Evolutionary conservation across 768 basidiomycete genomes (phyloP).

Genomic region (Lentinula raphanica): DNA sequence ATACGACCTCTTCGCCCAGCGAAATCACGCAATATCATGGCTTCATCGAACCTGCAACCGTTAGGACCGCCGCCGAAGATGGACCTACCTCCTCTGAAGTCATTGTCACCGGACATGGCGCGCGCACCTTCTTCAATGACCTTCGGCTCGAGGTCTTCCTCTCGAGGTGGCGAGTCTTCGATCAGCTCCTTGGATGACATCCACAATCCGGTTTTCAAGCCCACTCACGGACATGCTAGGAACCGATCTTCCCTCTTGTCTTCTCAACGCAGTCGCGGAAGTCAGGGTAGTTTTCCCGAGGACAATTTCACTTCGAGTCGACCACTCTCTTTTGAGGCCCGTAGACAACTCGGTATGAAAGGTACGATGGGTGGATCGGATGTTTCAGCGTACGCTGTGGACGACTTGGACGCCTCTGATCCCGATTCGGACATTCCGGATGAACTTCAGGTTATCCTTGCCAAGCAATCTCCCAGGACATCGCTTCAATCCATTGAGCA

Average conservation of each 20-base stretch:
- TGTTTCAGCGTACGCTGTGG: conserved; percentile 37
- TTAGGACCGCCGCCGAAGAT: conserved; percentile 6
- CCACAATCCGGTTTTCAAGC: conserved; percentile 32
- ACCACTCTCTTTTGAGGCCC: conserved; percentile 44
- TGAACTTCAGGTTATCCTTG: conserved; percentile 63
- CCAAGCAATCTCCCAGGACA: conserved; percentile 27
- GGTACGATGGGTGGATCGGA: conserved; percentile 67
- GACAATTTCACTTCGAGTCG: conserved; percentile 14
- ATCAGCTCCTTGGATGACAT: conserved; percentile 14
- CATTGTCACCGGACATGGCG: neutral
- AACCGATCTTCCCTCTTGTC: conserved; percentile 20
- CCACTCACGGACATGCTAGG: conserved; percentile 17
- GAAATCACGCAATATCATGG: conserved; percentile 8
- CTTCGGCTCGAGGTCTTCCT: conserved; percentile 26
- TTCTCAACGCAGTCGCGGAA: neutral
- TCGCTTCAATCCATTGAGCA: conserved; percentile 32
- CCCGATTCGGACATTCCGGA: conserved; percentile 80
- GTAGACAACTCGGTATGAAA: conserved; percentile 54
- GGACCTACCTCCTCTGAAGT: conserved; percentile 1
- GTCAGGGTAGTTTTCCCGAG: neutral
- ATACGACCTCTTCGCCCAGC: conserved; percentile 40
- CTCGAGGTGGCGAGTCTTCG: conserved; percentile 17
- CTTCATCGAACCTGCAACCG: neutral
- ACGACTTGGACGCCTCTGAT: conserved; percentile 49
- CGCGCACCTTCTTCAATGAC: conserved; percentile 8